Base-by-base conservation (phyloP, 164 flowering plant genomes). In the Paratinospora sagittata region DNA sequence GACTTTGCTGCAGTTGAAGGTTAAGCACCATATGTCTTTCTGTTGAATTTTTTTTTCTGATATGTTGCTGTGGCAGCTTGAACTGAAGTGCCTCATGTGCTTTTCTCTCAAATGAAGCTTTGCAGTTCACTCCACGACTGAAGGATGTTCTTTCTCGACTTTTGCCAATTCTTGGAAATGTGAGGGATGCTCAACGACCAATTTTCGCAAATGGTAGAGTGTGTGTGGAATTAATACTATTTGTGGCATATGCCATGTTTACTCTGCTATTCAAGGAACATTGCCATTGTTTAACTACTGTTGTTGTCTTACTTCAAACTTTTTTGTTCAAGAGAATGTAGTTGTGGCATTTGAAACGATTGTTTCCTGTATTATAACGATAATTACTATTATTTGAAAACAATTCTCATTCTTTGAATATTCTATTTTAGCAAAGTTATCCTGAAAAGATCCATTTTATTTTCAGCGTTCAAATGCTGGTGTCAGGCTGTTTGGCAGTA, bases 381-480 rank as follows among this genome's bases (percentile, higher is more conserved):
- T 27, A 16, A 63, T 63, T 2, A 1, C 66, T 63, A 26, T 30
- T 21, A 19, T 37, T 26, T n/a, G n/a, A 10, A 16, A 6, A 2
- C 13, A 47, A 2, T 47, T 47, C 12, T 47, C 2, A 9, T 47
- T 12, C 17, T 47, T 47, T 47, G 52, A 47, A 16, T 47, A 47
- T 47, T 47, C 17, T 47, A 47, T 47, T 47, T 47, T 47, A 47
- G 13, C 16, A 49, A 49, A 49, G 0, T 49, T 49, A 49, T 49
- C 19, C 19, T 49, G 19, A 49, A 49, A 3, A n/a, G 0, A 41
- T 66, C n/a, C 39, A 41, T 37, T 69, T 74, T 17, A 68, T 81
- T 70, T 85, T 49, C 85, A 93, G 99, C 99, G 73, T 86, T 96
- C 79, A 96, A 88, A 80, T 93, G 92, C 75, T 93, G 99, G 99